Conservation (phyloP, 495 filamentous ascomycete species). For the Tuber indicum region DNA sequence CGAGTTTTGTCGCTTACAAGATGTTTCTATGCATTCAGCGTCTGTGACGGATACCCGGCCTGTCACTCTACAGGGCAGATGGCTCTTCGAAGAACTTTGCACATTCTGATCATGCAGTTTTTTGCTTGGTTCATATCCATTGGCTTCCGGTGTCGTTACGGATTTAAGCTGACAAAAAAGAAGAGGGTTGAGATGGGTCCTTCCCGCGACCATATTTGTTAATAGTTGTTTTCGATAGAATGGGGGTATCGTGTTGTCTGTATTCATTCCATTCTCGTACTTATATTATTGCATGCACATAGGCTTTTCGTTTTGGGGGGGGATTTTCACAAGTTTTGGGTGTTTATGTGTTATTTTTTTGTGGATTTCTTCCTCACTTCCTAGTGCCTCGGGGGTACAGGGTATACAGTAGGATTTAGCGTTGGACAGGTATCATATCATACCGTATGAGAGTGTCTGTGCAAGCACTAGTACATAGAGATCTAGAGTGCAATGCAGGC, state of each 20-base stretch:
- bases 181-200: constrained; percentile 7
- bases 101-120: constrained; percentile 17
- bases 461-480: not conserved
- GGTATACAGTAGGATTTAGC: not conserved
- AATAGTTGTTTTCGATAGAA: constrained; percentile 14
- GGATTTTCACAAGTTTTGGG: not conserved
- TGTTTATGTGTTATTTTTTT: constrained; percentile 1
- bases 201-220: constrained; percentile 12
- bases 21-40: constrained; percentile 11
- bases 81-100: constrained; percentile 13
- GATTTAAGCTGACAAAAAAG: constrained; percentile 16
- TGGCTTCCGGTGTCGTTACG: constrained; percentile 24
- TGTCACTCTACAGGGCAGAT: constrained; percentile 12
- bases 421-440: not conserved
- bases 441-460: not conserved
- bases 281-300: not conserved
- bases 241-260: not conserved
- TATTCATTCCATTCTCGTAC: constrained; percentile 10
- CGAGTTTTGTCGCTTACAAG: not conserved
- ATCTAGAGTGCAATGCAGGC: not conserved
- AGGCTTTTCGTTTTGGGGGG: not conserved
- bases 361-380: not conserved
- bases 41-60: constrained; percentile 19
- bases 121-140: constrained; percentile 24
- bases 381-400: not conserved